Conservation (phyloP, 2,329 filamentous ascomycete species). For the Nannizziopsis barbatae region DNA sequence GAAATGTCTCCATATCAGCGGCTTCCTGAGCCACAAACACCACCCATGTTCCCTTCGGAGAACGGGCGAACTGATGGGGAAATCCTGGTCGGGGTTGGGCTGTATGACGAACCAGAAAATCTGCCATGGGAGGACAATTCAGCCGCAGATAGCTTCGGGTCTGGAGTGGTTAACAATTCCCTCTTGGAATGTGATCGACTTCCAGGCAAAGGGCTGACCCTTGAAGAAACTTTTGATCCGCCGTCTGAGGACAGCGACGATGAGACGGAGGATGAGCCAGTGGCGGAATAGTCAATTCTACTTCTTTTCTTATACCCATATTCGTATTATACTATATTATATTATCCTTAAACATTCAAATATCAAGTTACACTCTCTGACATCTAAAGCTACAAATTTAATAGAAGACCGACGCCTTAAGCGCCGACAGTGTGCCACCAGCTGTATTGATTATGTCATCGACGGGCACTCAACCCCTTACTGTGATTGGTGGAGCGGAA, state of each 20-base stretch:
- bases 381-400: no score
- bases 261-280: conserved; percentile 43
- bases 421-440: no score
- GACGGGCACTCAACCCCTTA: not conserved
- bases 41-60: conserved; percentile 7
- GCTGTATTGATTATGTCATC: no score
- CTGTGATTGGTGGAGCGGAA: conserved; percentile 1
- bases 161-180: not conserved
- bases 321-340: no score
- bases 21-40: conserved; percentile 21
- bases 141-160: conserved; percentile 8
- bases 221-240: conserved; percentile 66
- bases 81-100: conserved; percentile 68
- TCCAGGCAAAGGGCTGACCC: conserved; percentile 61
- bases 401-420: no score
- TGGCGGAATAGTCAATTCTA: not conserved
- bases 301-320: not conserved
- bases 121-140: conserved; percentile 36
- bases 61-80: conserved; percentile 39
- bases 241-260: conserved; percentile 45
- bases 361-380: no score
- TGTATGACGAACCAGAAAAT: conserved; percentile 61
- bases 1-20: conserved; percentile 31
- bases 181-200: conserved; percentile 41
- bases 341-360: no score